phyloP scores from a whole-genome alignment of 495 filamentous ascomycete species.

The Penicillium pulvis region DNA sequence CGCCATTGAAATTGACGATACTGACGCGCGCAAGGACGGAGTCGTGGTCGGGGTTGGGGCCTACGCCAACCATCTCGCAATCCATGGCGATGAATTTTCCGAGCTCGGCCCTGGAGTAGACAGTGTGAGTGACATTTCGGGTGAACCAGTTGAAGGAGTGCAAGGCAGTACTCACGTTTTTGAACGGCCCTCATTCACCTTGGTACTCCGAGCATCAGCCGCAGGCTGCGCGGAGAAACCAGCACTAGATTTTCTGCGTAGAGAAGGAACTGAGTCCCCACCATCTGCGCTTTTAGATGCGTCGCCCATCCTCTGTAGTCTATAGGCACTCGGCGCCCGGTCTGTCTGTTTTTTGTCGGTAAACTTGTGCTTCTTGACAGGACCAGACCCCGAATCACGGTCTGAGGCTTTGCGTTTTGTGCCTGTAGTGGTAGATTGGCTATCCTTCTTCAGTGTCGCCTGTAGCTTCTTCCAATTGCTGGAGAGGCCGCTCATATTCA shows the following conservation, averaged over 20 bases:
- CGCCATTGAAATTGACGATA: conserved; percentile 88
- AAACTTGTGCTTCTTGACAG: conserved; percentile 43
- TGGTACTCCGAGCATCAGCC: conserved; percentile 26
- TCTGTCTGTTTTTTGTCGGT: conserved; percentile 30
- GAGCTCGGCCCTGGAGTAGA: conserved; percentile 47
- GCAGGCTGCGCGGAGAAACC: conserved; percentile 15
- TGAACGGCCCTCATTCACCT: conserved; percentile 56
- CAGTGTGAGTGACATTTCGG: conserved; percentile 14
- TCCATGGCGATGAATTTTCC: conserved; percentile 92
- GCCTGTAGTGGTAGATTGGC: conserved; percentile 20
- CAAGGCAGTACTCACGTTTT: conserved; percentile 35
- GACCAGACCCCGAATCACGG: conserved; percentile 34
- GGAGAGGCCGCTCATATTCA: conserved; percentile 51
- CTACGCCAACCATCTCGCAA: conserved; percentile 97
- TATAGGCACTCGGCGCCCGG: conserved; percentile 17
- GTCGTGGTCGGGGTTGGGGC: conserved; percentile 63
- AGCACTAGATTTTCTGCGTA: conserved; percentile 32
- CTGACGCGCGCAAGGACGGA: conserved; percentile 80
- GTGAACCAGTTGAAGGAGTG: neutral
- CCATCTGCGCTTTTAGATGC: conserved; percentile 15
- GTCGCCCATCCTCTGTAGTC: conserved; percentile 41
- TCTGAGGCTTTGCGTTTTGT: conserved; percentile 44
- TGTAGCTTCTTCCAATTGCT: conserved; percentile 79
- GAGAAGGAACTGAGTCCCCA: conserved; percentile 19
- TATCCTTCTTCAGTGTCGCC: conserved; percentile 59